phyloP scores from a whole-genome alignment of 2,329 filamentous ascomycete species.

The Aureobasidium sp. region DNA sequence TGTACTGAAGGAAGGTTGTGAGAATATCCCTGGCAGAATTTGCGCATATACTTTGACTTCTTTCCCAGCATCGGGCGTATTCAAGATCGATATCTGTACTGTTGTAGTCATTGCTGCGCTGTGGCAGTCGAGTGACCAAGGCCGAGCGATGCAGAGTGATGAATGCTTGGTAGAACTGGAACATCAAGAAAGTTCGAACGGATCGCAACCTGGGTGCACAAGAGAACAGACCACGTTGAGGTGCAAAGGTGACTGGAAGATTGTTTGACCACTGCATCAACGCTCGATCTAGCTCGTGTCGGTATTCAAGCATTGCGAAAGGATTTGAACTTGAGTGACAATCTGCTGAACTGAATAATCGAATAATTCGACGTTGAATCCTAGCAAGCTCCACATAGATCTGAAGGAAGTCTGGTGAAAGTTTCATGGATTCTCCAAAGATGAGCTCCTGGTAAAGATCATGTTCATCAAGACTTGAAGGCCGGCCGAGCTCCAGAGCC shows the following conservation, averaged over 20 bases:
- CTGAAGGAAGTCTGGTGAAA: not conserved
- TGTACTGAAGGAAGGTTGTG: not conserved
- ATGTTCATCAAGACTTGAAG: not conserved
- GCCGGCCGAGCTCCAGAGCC: not conserved
- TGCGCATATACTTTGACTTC: not conserved
- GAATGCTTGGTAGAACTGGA: conserved; percentile 5
- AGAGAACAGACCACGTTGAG: conserved; percentile 3
- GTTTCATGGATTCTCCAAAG: not conserved
- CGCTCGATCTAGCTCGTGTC: not conserved
- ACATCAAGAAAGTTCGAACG: not conserved
- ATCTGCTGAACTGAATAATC: not conserved
- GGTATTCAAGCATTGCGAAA: not conserved
- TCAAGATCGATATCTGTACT: no score
- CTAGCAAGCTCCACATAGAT: not conserved
- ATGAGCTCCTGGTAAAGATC: not conserved
- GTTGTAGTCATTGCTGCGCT: not conserved
- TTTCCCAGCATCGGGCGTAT: not conserved
- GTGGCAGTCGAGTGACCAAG: not conserved
- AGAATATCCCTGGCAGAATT: not conserved
- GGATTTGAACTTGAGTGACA: not conserved
- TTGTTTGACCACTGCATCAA: not conserved
- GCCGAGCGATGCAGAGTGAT: conserved; percentile 7
- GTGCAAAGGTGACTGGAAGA: not conserved
- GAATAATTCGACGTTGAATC: not conserved
- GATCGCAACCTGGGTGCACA: conserved; percentile 8